Evolutionary conservation across 1,284 basidiomycete species (phyloP).

Genomic region (Ganoderma meredithae): DNA sequence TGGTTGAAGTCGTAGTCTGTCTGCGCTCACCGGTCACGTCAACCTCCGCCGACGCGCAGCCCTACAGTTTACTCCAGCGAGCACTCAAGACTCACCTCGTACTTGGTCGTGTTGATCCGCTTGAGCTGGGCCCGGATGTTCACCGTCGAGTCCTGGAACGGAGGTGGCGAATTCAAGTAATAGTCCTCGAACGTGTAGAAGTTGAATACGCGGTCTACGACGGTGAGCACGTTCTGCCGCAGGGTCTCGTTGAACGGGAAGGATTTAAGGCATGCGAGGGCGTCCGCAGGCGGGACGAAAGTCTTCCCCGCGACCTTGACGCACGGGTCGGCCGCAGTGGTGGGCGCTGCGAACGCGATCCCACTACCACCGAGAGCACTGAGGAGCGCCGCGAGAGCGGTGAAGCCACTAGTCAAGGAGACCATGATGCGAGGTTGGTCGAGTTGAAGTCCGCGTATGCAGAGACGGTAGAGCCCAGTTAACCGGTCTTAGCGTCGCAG

Average conservation of each 20-base stretch:
- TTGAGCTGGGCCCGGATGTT: constrained; percentile 59
- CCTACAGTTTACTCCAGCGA: neutral
- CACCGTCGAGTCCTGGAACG: constrained; percentile 65
- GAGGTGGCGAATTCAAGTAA: constrained; percentile 64
- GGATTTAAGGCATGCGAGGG: constrained; percentile 62
- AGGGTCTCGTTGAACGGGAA: constrained; percentile 73
- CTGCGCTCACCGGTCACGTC: constrained; percentile 24
- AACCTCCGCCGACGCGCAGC: neutral
- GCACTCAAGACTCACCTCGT: constrained; percentile 43
- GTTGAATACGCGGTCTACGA: constrained; percentile 63
- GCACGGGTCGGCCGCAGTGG: constrained; percentile 52
- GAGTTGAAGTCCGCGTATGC: neutral
- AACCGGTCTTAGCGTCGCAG: neutral
- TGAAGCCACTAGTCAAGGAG: constrained; percentile 18
- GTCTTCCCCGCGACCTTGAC: constrained; percentile 54
- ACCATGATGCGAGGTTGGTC: constrained; percentile 10
- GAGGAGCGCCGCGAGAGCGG: constrained; percentile 18
- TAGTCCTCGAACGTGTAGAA: constrained; percentile 73
- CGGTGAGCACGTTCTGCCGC: constrained; percentile 63
- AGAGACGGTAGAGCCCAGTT: neutral
- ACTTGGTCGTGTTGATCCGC: constrained; percentile 56
- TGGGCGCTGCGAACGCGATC: constrained; percentile 19
- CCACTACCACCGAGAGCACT: neutral
- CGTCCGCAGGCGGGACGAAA: constrained; percentile 59
- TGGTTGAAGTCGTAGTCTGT: constrained; percentile 68